A percentile compares a stretch with the other conserved stretches of the same genome.
Evolutionary conservation across 2,329 filamentous ascomycete species (phyloP).

Genomic region (Calonectria pauciramosa): DNA sequence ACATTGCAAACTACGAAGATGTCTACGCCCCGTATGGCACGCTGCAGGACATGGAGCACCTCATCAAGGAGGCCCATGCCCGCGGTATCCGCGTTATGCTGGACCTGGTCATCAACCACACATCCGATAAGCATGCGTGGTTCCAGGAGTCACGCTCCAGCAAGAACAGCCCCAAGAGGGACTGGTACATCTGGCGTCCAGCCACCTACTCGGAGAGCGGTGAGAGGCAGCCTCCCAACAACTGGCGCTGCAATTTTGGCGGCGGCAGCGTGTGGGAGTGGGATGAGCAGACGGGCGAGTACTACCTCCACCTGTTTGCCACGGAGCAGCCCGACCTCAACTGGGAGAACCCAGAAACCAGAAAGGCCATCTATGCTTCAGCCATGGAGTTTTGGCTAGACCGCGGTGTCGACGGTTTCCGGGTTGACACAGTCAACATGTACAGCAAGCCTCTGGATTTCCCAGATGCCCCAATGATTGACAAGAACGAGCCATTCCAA

Average conservation of each 20-base stretch:
- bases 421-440: slow-evolving; percentile 82
- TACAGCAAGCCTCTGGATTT: slow-evolving; percentile 74
- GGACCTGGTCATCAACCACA: slow-evolving; percentile 44
- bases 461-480: slow-evolving; percentile 69
- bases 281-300: slow-evolving; percentile 80
- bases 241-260: slow-evolving; percentile 77
- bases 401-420: slow-evolving; percentile 79
- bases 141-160: slow-evolving; percentile 39
- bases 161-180: slow-evolving; percentile 44
- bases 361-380: slow-evolving; percentile 77
- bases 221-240: slow-evolving; percentile 78
- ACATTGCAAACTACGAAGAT: slow-evolving; percentile 44
- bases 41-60: slow-evolving; percentile 41
- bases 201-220: slow-evolving; percentile 68
- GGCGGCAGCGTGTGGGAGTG: slow-evolving; percentile 76
- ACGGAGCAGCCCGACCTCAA: slow-evolving; percentile 87
- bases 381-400: slow-evolving; percentile 86
- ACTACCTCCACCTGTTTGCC: slow-evolving; percentile 83
- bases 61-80: slow-evolving; percentile 41
- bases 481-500: slow-evolving; percentile 61
- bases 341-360: slow-evolving; percentile 80
- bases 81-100: slow-evolving; percentile 43
- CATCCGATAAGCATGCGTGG: slow-evolving; percentile 44
- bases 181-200: slow-evolving; percentile 77
- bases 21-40: slow-evolving; percentile 42